A percentile compares a stretch with the other conserved stretches of the same genome.
phyloP scores from a whole-genome alignment of 805 yeast genomes.

The Yarrowia sp. region DNA sequence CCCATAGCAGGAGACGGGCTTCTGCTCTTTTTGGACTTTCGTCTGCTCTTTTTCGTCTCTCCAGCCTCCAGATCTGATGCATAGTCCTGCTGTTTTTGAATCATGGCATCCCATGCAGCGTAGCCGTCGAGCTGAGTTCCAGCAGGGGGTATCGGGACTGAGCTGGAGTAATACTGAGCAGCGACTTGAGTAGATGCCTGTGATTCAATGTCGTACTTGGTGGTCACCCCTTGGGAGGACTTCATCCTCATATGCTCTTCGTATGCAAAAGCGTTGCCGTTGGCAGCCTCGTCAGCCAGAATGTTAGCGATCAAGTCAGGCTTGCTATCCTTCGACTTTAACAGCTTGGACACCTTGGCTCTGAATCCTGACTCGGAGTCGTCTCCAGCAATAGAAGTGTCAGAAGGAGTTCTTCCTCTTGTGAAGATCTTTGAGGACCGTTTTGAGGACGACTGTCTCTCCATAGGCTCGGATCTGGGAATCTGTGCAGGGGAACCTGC shows the following conservation, averaged over 20 bases:
- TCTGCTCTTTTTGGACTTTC: not conserved
- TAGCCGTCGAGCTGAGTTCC: not conserved
- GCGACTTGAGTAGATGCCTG: not conserved
- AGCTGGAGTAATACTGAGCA: not conserved
- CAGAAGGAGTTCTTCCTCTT: not conserved
- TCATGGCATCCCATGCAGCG: not conserved
- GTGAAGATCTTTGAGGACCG: conserved; percentile 3
- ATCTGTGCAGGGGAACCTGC: not conserved
- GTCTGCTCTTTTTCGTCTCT: not conserved
- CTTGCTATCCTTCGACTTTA: not conserved
- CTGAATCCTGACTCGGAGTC: conserved; percentile 8
- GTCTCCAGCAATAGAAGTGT: not conserved
- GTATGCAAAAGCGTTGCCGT: not conserved
- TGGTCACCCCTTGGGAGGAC: not conserved
- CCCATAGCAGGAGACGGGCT: not conserved
- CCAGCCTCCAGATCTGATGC: not conserved
- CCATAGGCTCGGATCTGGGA: conserved; percentile 11
- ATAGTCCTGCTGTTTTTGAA: not conserved
- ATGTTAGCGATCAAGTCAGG: not conserved
- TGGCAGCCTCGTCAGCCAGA: not conserved
- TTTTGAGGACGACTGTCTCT: not conserved
- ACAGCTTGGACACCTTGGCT: conserved; percentile 11
- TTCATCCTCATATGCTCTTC: not conserved
- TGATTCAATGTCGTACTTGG: not conserved
- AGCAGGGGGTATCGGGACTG: not conserved